Percentiles rank a stretch among this genome's conserved stretches.
Evolutionary conservation across 106 monocot genomes (phyloP).

Genomic region (Allium sativum): DNA sequence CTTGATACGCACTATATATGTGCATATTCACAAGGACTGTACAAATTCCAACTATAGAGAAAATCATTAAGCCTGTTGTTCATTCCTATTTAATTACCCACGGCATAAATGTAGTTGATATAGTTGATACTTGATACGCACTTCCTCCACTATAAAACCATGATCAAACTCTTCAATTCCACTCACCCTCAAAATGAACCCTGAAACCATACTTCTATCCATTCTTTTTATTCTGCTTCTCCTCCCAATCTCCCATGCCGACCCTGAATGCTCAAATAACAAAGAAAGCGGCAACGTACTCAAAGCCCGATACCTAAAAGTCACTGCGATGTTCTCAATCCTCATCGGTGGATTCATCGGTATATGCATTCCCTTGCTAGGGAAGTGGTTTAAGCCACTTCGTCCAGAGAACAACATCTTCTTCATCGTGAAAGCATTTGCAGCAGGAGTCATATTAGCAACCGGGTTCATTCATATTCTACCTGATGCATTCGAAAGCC

Average conservation of each 20-base stretch:
- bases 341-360: conserved; percentile 24
- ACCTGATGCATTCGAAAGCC: conserved; percentile 22
- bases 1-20: too few relatives aligned
- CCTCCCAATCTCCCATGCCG: conserved; percentile 4
- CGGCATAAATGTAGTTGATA: too few relatives aligned
- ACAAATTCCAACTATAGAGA: too few relatives aligned
- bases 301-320: conserved; percentile 9
- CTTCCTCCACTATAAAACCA: too few relatives aligned
- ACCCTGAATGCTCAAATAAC: conserved; percentile 22
- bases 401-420: conserved; percentile 27
- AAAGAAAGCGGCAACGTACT: background rate
- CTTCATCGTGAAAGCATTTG: conserved; percentile 46
- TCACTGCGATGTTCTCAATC: conserved; percentile 37
- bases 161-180: background rate
- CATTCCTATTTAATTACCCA: too few relatives aligned
- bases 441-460: conserved; percentile 49
- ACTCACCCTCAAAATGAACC: background rate
- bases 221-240: background rate
- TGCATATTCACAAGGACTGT: too few relatives aligned
- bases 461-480: conserved; percentile 53
- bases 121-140: too few relatives aligned
- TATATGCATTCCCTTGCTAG: conserved; percentile 24
- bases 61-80: too few relatives aligned
- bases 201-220: background rate
- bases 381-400: conserved; percentile 20